Base-by-base conservation (phyloP, 2,329 filamentous ascomycete genomes). In the Blastomyces parvus region DNA sequence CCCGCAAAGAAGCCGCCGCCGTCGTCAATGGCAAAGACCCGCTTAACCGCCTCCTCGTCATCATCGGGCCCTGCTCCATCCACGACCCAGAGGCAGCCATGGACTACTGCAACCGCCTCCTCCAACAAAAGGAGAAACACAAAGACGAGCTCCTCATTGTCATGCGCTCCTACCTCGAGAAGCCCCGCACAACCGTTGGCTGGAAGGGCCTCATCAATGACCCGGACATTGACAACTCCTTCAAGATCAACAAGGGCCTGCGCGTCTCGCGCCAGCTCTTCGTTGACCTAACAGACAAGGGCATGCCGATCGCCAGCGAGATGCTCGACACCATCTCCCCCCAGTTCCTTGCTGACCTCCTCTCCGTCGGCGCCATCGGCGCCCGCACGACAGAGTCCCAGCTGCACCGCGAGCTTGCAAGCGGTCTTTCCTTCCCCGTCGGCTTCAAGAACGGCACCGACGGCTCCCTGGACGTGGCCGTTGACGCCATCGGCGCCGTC, bases 371-470 rank as follows among this genome's bases (percentile, higher is more conserved):
- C 63, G 94, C 94, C 36, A 88, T 99, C 69, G 94, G 94, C 63
- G 94, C 94, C n/a, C 85, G 94, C 66, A 99, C 94, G 25, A 97
- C 94, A 2, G 94, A 99, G 80, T 92, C 88, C 60, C 94, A 99
- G 80, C 83, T 97, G 66, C 94, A 99, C 78, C 88, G 94, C 63
- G 94, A 99, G 79, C 81, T 99, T 67, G 93, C 94, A 27, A 94
- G 89, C 61, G 94, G 94, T 73, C 82, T 97, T 44, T 95, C 89
- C 69, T 97, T 97, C 88, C 94, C 94, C 1, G 91, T 99, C 13
- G 94, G 94, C 60, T 99, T 99, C 88, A 99, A 99, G 85, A 99
- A 99, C 78, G 94, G 94, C 67, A 99, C 94, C 40, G 94, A 99
- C 74, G 94, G 94, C 60, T 88, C 88, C 9, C 80, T 97, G 58